phyloP scores from a whole-genome alignment of 257 asterid species.

The Ilex aquifolium region DNA sequence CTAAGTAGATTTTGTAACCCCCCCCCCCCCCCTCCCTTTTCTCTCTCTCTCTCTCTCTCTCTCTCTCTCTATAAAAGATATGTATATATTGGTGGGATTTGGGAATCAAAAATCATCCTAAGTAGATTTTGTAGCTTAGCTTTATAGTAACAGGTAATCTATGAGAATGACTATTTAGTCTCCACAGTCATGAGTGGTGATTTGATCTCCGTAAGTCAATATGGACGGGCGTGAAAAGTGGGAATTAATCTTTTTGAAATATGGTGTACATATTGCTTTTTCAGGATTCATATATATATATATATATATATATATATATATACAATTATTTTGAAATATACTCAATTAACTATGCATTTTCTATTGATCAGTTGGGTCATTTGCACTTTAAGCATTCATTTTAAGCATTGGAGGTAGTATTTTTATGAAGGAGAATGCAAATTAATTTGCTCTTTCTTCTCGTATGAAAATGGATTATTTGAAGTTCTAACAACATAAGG shows the following conservation, averaged over 20 bases:
- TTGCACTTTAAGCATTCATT: too few species aligned
- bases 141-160: conserved; percentile 57
- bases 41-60: conserved; percentile 7
- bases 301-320: too few species aligned
- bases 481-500: too few species aligned
- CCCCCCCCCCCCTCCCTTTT: conserved; percentile 8
- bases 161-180: conserved; percentile 37
- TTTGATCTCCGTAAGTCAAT: conserved; percentile 47
- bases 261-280: background rate
- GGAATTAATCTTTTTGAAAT: conserved; percentile 31
- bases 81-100: conserved; percentile 1
- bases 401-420: too few species aligned
- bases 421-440: too few species aligned
- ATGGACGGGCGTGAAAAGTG: conserved; percentile 35
- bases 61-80: background rate
- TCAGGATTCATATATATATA: too few species aligned
- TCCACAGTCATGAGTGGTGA: conserved; percentile 39
- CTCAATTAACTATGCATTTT: too few species aligned
- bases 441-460: too few species aligned
- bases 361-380: too few species aligned
- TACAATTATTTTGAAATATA: too few species aligned
- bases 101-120: conserved; percentile 14
- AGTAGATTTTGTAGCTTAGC: conserved; percentile 56
- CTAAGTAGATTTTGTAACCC: conserved; percentile 13
- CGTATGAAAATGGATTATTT: too few species aligned